These are phyloP conservation scores for Crassisporium funariophilum DNA, from an alignment of 768 basidiomycete species.

Conservation along the genomic window DNA sequence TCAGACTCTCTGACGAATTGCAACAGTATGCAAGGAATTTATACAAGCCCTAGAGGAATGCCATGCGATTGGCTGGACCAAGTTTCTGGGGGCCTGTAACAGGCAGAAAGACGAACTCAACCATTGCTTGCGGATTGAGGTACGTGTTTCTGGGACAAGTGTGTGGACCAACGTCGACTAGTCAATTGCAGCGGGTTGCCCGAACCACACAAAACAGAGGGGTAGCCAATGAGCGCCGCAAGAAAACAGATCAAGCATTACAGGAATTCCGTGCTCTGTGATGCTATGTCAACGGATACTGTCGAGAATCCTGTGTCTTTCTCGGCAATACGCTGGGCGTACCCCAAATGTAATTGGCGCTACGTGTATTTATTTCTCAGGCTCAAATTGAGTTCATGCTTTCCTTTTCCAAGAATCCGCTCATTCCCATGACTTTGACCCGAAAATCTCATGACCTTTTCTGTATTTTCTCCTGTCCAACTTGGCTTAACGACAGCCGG, in stretches of 20 bases:
- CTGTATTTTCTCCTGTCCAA: no score
- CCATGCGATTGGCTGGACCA: constrained; percentile 63
- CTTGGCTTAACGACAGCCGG: no score
- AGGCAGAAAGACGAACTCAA: constrained; percentile 67
- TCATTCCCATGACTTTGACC: no score
- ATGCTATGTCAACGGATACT: constrained; percentile 37
- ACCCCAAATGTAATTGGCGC: neutral
- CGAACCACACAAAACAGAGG: constrained; percentile 64
- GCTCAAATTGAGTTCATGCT: neutral
- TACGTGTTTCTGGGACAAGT: constrained; percentile 29
- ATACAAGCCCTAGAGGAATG: constrained; percentile 77
- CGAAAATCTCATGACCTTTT: no score
- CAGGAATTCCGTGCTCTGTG: constrained; percentile 58
- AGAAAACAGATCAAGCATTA: constrained; percentile 60
- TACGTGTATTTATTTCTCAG: neutral
- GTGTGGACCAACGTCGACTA: constrained; percentile 8
- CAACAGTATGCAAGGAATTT: constrained; percentile 70
- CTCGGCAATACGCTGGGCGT: neutral
- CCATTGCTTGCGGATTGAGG: constrained; percentile 71
- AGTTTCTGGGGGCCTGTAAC: constrained; percentile 73
- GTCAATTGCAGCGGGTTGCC: constrained; percentile 49
- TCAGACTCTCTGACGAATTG: constrained; percentile 3
- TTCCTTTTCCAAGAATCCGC: no score
- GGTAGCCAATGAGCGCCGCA: constrained; percentile 55
- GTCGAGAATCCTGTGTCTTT: neutral